Base-by-base conservation (phyloP, 495 filamentous ascomycete species). In the Penicillium silybi region DNA sequence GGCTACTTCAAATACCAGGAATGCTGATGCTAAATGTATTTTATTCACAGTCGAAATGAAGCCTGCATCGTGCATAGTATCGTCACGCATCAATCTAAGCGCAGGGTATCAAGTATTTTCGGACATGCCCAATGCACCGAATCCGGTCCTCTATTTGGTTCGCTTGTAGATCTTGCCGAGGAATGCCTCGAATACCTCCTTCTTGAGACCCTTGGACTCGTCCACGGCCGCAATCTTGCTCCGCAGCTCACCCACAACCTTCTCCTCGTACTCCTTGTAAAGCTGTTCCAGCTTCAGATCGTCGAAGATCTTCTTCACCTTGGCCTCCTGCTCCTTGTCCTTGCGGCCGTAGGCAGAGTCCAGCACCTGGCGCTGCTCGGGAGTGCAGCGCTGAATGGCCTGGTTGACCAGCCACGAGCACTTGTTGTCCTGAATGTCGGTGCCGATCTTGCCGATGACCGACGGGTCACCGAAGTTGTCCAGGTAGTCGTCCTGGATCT, bases 381-480 rank as follows among this genome's bases (percentile, higher is more conserved):
- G 80, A 2, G 74, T 88, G 50, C 84, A 87, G 43, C 84, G 78
- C 64, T 83, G 73, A 40, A 97, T 79, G 39, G 95, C 95, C 70
- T 96, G 86, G 78, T 97, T 97, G 65, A 98, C 80, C 18, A 97
- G 69, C 93, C 93, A 98, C 6, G 87, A 92, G 79, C 93, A 98
- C 79, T 98, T 98, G 82, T 98, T 98, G 70, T 98, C 93, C 76
- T 89, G 82, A 66, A 98, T 98, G 64, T 98, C 93, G 53, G 95
- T 98, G 47, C 93, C 93, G 57, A 98, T 95, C 82, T 98, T 98
- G 64, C 93, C 93, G 62, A 98, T 93, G 89, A 95, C 80, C 27
- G 87, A 83, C 20, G 93, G 91, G 60, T 91, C 85, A 54, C 93
- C 95, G 58, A 90, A 98, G 71, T 90, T 92, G 77, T 98, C 95